A percentile compares a stretch with the other conserved stretches of the same genome.
Conservation (phyloP, 441 rosid genomes). For the Arabidopsis hybrid region DNA sequence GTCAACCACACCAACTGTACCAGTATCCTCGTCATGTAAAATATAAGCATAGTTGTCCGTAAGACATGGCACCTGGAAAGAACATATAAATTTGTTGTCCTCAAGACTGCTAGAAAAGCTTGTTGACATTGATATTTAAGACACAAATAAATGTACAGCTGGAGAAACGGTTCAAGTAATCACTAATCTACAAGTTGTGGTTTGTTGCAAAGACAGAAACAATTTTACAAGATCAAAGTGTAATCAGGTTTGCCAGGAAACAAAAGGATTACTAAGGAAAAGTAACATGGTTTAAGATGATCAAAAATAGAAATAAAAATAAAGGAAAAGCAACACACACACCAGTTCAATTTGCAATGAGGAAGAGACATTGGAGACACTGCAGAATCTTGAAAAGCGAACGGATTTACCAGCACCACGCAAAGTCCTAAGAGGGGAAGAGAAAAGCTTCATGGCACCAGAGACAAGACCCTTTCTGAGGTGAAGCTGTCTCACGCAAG, state of each 20-base stretch:
- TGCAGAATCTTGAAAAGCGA: slow-evolving; percentile 81
- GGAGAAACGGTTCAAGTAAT: slow-evolving; percentile 1
- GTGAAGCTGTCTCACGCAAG: slow-evolving; percentile 74
- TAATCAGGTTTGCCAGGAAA: neutral
- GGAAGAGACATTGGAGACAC: slow-evolving; percentile 59
- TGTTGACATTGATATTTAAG: neutral
- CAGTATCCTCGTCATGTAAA: slow-evolving; percentile 86
- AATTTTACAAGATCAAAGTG: too few relatives aligned
- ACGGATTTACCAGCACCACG: slow-evolving; percentile 72
- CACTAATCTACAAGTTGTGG: neutral
- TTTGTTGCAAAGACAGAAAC: neutral
- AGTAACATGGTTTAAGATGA: neutral
- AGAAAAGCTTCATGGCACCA: slow-evolving; percentile 65
- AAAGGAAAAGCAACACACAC: slow-evolving; percentile 26
- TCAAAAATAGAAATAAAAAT: neutral
- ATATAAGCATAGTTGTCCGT: slow-evolving; percentile 91
- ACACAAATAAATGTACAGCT: neutral
- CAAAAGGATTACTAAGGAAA: slow-evolving; percentile 6
- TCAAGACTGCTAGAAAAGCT: neutral
- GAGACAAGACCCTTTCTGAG: slow-evolving; percentile 69
- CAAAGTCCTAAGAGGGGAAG: slow-evolving; percentile 70
- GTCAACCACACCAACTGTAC: slow-evolving; percentile 97
- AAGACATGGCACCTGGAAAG: slow-evolving; percentile 83
- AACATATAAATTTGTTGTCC: neutral
- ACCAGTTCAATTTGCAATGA: slow-evolving; percentile 93